These are phyloP conservation scores for Boletus reticulatus DNA, from an alignment of 768 basidiomycete species.

Conservation along the genomic window DNA sequence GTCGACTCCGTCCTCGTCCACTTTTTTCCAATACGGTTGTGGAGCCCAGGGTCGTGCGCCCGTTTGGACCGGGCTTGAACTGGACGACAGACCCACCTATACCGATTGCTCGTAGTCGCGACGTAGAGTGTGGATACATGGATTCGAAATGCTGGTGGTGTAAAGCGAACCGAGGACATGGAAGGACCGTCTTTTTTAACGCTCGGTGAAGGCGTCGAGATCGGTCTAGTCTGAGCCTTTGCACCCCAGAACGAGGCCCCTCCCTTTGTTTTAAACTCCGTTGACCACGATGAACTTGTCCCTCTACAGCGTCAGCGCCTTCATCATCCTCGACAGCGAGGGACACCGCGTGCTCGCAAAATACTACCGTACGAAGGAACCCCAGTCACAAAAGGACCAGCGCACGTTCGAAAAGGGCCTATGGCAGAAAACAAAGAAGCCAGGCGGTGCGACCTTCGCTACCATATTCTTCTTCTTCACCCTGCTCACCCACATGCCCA, in stretches of 20 bases:
- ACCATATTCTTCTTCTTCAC: neutral
- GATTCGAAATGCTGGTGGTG: too few relatives aligned
- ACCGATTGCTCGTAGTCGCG: constrained; percentile 38
- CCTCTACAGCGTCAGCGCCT: constrained; percentile 82
- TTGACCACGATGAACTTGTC: constrained; percentile 61
- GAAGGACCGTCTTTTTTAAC: constrained; percentile 20
- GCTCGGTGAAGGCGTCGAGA: neutral
- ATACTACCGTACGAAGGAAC: constrained; percentile 81
- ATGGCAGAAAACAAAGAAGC: constrained; percentile 93
- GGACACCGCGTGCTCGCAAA: constrained; percentile 94
- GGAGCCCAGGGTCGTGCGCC: constrained; percentile 43
- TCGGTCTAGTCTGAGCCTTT: constrained; percentile 13
- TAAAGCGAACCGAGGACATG: neutral
- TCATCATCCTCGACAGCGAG: constrained; percentile 93
- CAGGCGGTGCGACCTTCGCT: constrained; percentile 61
- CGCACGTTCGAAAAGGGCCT: constrained; percentile 93
- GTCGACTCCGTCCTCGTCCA: constrained; percentile 56
- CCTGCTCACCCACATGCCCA: neutral
- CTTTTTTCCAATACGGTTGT: constrained; percentile 36
- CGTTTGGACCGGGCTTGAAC: constrained; percentile 28
- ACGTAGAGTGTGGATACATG: too few relatives aligned
- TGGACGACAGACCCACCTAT: constrained; percentile 38
- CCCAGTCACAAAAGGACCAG: constrained; percentile 77
- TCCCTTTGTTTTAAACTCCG: constrained; percentile 22
- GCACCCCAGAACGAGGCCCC: constrained; percentile 17